Conservation (phyloP, 305 asterid genomes). For the Solanum hybrid region DNA sequence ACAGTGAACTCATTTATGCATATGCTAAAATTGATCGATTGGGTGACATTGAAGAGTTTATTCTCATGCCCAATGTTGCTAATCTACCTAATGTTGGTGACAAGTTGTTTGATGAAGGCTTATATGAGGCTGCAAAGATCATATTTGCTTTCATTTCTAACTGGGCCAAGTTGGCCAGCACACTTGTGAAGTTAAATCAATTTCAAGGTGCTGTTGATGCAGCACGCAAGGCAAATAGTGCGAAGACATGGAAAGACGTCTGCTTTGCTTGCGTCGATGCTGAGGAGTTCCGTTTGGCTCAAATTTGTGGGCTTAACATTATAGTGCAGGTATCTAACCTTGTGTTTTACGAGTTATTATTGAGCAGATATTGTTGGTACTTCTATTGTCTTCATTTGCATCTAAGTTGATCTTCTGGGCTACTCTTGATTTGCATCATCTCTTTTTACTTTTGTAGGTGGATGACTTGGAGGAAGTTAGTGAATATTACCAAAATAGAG, state of each 20-base stretch:
- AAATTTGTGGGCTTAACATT: constrained; percentile 96
- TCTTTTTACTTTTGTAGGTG: constrained; percentile 39
- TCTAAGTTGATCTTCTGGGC: background rate
- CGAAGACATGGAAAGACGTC: constrained; percentile 98
- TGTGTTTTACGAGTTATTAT: background rate
- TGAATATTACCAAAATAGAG: constrained; percentile 92
- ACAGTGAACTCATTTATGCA: constrained; percentile 94
- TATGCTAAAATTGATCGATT: constrained; percentile 94
- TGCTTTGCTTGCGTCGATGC: constrained; percentile 99
- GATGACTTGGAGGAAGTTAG: constrained; percentile 99
- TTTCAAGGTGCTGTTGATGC: constrained; percentile 99
- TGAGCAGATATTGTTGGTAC: background rate
- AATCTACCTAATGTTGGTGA: constrained; percentile 97
- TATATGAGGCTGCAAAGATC: constrained; percentile 96
- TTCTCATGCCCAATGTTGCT: constrained; percentile 99
- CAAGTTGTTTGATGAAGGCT: constrained; percentile 88
- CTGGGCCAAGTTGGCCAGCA: constrained; percentile 93
- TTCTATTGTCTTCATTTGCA: constrained; percentile 7
- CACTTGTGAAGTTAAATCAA: constrained; percentile 88
- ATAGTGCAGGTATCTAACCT: constrained; percentile 72
- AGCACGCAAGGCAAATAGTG: constrained; percentile 94
- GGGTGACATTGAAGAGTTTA: constrained; percentile 91
- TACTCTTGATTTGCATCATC: background rate
- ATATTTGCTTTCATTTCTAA: constrained; percentile 87
- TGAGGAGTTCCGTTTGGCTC: constrained; percentile 99